Conservation (phyloP, 148 eudicot genomes). For the Hydrangea macrophylla region DNA sequence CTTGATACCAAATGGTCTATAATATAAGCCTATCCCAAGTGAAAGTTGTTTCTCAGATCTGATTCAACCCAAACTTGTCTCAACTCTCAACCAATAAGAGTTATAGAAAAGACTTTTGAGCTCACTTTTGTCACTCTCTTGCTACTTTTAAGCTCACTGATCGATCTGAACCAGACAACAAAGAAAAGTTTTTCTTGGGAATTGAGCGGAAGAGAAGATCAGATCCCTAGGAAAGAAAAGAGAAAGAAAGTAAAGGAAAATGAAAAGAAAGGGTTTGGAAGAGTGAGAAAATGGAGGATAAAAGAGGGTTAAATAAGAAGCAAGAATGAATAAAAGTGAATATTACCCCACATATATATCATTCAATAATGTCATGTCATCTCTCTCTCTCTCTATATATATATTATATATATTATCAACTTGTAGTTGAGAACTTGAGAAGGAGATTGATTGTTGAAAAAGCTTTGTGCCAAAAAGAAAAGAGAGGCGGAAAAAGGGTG, state of each 20-base stretch:
- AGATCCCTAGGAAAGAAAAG: slow-evolving; percentile 23
- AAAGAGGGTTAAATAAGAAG: slow-evolving; percentile 35
- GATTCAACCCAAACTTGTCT: slow-evolving; percentile 4
- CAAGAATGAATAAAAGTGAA: no score
- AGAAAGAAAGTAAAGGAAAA: background rate
- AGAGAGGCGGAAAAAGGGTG: slow-evolving; percentile 29
- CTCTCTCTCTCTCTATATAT: slow-evolving; percentile 17
- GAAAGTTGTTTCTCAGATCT: slow-evolving; percentile 13
- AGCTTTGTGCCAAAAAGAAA: slow-evolving; percentile 38
- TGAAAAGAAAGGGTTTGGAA: slow-evolving; percentile 3
- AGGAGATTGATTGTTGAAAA: slow-evolving; percentile 51
- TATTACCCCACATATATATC: background rate
- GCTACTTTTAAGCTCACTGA: slow-evolving; percentile 6
- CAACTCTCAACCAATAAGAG: slow-evolving; percentile 3
- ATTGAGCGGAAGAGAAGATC: slow-evolving; percentile 29
- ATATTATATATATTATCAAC: slow-evolving; percentile 17
- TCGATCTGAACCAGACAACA: slow-evolving; percentile 26
- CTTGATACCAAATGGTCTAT: slow-evolving; percentile 5
- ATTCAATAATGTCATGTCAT: slow-evolving; percentile 28
- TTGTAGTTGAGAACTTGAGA: slow-evolving; percentile 30
- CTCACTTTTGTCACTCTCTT: slow-evolving; percentile 11
- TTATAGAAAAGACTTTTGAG: background rate
- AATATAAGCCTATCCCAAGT: background rate
- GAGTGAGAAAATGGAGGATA: background rate
- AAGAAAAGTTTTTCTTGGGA: slow-evolving; percentile 31